Evolutionary conservation across 306 rosid genomes (phyloP), one percentile per base, ranked within the genome.

Genomic region (Vicia villosa): DNA sequence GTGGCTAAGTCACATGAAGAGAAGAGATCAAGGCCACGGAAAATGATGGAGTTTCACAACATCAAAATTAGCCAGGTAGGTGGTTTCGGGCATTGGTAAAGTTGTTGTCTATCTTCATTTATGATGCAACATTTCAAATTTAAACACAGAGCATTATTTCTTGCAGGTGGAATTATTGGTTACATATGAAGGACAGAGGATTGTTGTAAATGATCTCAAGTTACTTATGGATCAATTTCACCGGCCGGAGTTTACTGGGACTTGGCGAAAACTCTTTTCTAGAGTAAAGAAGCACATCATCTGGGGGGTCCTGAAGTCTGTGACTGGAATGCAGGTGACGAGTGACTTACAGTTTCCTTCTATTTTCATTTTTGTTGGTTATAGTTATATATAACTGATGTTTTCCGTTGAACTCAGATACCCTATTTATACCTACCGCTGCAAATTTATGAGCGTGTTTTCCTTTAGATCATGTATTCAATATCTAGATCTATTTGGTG

Each of bases 271-370:
- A 84, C 89, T 95, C 11, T 95, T 95, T 83, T 91, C 99, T 8
- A 92, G 91, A 73, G 97, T 95, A 65, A 95, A 91, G 86, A 95
- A 95, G 79, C 99, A 95, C 79, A 87, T 95, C 73, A 95, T 95
- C 60, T 95, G 99, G 99, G 97, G 99, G 76, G 99, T 95, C 85
- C 76, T 95, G 46, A 95, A 95, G 85, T 95, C 99, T 47, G 99
- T 95, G 54, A 95, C 99, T 4, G 99, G 99, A 83, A 91, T 91
- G 99, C 99, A 95, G 97, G 99, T 89, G 73, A 72, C 68, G 70
- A 65, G 73, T 81, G 75, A 43, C 26, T 55, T 59, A 6, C 68
- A 17, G 61, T 54, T 58, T 59, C 57, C 68, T 64, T 46, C 28
- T 43, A 57, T 30, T 58, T 63, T 61, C 62, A 28, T 70, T 67